Conservation (phyloP, 306 rosid species). For the Dryas alaskensis region DNA sequence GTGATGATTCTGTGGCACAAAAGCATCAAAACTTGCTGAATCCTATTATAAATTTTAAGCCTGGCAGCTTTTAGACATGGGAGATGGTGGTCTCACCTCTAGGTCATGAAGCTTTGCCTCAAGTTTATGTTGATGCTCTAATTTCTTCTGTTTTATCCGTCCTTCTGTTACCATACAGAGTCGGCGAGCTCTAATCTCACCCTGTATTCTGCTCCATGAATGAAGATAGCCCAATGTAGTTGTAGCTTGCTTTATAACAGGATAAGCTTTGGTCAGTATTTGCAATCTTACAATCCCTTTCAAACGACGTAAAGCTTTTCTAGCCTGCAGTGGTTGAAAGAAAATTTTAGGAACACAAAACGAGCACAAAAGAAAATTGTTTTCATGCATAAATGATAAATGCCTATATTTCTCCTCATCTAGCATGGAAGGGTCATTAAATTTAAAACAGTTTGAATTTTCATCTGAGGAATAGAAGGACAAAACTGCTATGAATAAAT, state of each 20-base stretch:
- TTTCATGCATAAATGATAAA: background rate
- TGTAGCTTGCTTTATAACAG: conserved; percentile 69
- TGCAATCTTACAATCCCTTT: conserved; percentile 71
- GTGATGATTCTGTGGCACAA: background rate
- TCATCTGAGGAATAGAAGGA: background rate
- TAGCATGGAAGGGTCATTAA: background rate
- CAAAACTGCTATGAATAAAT: background rate
- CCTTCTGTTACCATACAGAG: conserved; percentile 93
- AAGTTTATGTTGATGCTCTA: conserved; percentile 81
- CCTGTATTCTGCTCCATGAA: conserved; percentile 83
- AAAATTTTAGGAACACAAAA: conserved; percentile 16
- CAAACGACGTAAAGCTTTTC: conserved; percentile 66
- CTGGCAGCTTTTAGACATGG: conserved; percentile 4
- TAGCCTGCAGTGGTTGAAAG: conserved; percentile 55
- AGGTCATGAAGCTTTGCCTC: conserved; percentile 88
- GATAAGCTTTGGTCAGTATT: conserved; percentile 43
- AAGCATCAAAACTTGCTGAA: background rate
- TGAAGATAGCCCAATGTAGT: conserved; percentile 71
- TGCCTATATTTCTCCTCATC: background rate
- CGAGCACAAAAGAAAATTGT: background rate
- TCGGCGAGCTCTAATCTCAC: conserved; percentile 72
- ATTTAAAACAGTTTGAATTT: background rate
- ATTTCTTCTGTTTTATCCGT: conserved; percentile 66
- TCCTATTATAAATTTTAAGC: background rate
- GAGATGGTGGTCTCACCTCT: conserved; percentile 57